Base-by-base conservation (phyloP, 768 basidiomycete genomes). In the Hemileccinum impolitum region DNA sequence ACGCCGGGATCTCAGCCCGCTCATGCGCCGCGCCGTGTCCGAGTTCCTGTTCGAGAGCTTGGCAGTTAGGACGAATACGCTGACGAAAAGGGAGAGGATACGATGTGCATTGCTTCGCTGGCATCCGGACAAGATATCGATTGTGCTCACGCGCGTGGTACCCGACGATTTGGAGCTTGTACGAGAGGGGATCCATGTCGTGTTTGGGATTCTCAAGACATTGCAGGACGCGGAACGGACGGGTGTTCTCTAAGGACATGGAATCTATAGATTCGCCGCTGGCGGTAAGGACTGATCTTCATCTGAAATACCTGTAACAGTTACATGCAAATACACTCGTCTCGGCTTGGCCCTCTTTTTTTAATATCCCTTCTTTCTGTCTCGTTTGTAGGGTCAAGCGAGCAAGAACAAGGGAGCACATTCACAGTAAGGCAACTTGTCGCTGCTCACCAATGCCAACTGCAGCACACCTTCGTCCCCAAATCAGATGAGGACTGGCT, bases 91-190 rank as follows among this genome's bases (percentile, higher is more conserved):
- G 65, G 81, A 82, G 38, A 69, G 77, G 35, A 66, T 88, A 6
- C 74, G 85, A 30, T 74, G 72, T 41, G 80, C 82, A 1, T 64
- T 90, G 38, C 64, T 88, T 48, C 73, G 82, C 9, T 87, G 82
- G 78, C 84, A 85, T 59, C 84, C 85, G 1, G 84, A 86, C 61
- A 85, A 85, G 67, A 68, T 79, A 55, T 71, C 75, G 4, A 47
- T 53, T 2, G 51, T 82, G 14, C 56, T 81, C n/a, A 52, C 61
- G 14, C 70, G 73, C 31, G 73, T 80, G 8, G 62, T 64, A 1
- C 68, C 70, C 2, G 70, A 72, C n/a, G 78, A 82, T 48, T 47
- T 65, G 51, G 72, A 74, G 17, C 64, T 58, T 6, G 76, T 82
- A 9, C 66, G 60, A 21, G 70, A 73, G 42, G 82, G 79, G 1